Conservation (phyloP, 1,284 basidiomycete genomes). For the Leccinum pachyderme region DNA sequence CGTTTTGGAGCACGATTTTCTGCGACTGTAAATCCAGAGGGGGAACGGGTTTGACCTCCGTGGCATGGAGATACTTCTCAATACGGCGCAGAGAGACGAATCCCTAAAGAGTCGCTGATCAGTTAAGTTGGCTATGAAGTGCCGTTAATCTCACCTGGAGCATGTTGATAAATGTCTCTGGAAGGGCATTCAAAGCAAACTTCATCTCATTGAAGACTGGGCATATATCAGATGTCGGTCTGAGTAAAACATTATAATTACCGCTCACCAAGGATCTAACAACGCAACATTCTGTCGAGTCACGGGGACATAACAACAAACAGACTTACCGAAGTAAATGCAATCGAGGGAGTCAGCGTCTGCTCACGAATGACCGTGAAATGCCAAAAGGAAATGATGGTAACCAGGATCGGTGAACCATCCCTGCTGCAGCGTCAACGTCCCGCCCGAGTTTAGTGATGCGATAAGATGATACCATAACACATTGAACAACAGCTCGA, state of each 20-base stretch:
- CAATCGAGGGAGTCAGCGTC: slow-evolving; percentile 76
- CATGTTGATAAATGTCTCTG: slow-evolving; percentile 87
- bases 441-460: neutral
- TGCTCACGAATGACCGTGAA: slow-evolving; percentile 71
- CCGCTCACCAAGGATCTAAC: slow-evolving; percentile 48
- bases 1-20: slow-evolving; percentile 73
- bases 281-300: slow-evolving; percentile 3
- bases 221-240: slow-evolving; percentile 6
- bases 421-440: slow-evolving; percentile 47
- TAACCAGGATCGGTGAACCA: slow-evolving; percentile 72
- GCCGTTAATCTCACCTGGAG: slow-evolving; percentile 53
- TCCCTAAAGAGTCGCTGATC: slow-evolving; percentile 42
- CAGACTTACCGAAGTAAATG: slow-evolving; percentile 59
- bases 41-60: slow-evolving; percentile 64
- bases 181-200: slow-evolving; percentile 80
- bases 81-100: slow-evolving; percentile 88
- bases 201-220: slow-evolving; percentile 86
- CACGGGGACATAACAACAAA: neutral
- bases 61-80: slow-evolving; percentile 79
- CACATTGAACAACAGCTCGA: slow-evolving; percentile 79
- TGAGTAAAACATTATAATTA: neutral
- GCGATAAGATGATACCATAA: slow-evolving; percentile 57
- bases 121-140: neutral
- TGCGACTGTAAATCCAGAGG: slow-evolving; percentile 56
- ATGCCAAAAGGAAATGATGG: slow-evolving; percentile 81